Base-by-base conservation (phyloP, 2,329 filamentous ascomycete species). In the Pyrenophora graminea region DNA sequence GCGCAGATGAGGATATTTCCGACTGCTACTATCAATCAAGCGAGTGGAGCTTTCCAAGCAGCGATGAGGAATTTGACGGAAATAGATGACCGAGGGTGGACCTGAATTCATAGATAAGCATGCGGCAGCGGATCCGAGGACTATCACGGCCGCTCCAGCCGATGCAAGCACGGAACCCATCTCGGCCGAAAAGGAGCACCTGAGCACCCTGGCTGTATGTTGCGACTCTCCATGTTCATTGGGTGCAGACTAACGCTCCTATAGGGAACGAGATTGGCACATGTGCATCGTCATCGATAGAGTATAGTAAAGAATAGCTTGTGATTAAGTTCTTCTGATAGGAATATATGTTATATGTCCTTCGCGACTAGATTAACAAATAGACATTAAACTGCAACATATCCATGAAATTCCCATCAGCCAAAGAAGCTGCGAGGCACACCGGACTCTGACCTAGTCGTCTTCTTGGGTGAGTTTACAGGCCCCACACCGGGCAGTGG, bases 401-500 rank as follows among this genome's bases (percentile, higher is more conserved):
- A 1, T 37, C 6, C 0, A 23, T 23, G 12, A n/a, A 2, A 1
- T 10, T 1, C 12, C n/a, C 12, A 34, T 49, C 15, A 53, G 32
- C 40, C 40, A 8, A 32, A 9, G 37, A 53, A 53, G 36, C 40
- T 34, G 13, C 23, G 40, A 53, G 40, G 33, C n/a, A 49, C 39
- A 6, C 25, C 18, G 3, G 40, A 34, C 5, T 32, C 36, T 1
- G 45, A 53, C 9, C 39, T 39, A 30, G 34, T 10, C 5, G 19
- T 39, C n/a, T 30, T 30, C 3, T 15, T 40, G 9, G 32, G 6
- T 9, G 44, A 40, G 27, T 33, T 36, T 19, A 63, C 50, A 37
- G 62, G 54, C 13, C 62, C 61, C 25, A 66, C 23, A 37, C 64
- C 64, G 6, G 63, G 64, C 39, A 67, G 34, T 8, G 63, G 63